phyloP scores from a whole-genome alignment of 2,329 filamentous ascomycete genomes.

The Chalaropsis ovoidea region DNA sequence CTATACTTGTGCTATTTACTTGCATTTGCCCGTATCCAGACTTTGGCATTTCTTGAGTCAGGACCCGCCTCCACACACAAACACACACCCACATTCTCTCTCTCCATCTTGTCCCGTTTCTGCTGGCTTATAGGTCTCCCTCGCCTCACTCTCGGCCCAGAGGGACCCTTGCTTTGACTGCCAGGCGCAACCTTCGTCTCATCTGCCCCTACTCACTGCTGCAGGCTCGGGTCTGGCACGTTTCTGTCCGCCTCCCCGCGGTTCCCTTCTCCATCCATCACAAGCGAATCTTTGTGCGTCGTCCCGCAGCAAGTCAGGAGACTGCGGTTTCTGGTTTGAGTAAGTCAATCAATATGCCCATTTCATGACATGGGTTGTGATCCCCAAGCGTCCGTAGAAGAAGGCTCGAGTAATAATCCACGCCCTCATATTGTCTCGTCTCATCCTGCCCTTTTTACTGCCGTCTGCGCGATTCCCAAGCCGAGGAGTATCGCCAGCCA shows the following conservation, averaged over 20 bases:
- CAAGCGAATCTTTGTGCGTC: slow-evolving; percentile 1
- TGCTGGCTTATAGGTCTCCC: neutral
- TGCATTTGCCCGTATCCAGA: neutral
- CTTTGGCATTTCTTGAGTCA: neutral
- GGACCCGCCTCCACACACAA: neutral
- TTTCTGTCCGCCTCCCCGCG: neutral
- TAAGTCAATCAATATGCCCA: slow-evolving; percentile 2
- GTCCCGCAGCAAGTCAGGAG: neutral
- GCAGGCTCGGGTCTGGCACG: neutral
- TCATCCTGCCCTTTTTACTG: neutral
- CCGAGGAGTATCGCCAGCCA: neutral
- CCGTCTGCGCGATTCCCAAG: neutral
- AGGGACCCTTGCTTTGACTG: neutral
- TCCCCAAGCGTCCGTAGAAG: slow-evolving; percentile 1
- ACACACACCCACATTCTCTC: neutral
- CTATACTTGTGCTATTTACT: neutral
- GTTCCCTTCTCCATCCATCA: neutral
- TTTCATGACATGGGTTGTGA: neutral
- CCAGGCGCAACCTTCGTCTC: neutral
- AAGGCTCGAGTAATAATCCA: slow-evolving; percentile 5
- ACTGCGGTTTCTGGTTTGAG: neutral
- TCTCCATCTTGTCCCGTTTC: neutral
- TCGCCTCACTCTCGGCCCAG: neutral
- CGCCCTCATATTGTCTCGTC: neutral
- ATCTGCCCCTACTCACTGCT: neutral